These are phyloP conservation scores for Lipomyces japonicus DNA, from an alignment of 805 yeast genomes.

Conservation along the genomic window DNA sequence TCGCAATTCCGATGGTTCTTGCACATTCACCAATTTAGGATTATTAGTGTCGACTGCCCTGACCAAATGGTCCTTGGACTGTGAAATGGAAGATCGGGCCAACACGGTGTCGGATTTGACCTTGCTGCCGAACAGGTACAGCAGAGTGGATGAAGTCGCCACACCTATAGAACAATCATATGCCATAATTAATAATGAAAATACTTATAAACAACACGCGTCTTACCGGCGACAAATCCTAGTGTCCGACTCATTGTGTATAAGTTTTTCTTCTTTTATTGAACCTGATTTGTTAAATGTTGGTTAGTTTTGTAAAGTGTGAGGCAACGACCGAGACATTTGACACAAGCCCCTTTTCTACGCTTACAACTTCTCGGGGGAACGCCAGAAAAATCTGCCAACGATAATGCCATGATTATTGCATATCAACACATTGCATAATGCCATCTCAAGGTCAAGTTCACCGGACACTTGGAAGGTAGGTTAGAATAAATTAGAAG, in stretches of 20 bases:
- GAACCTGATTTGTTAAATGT: no score
- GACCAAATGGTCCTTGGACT: conserved; percentile 40
- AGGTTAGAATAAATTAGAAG: conserved; percentile 2
- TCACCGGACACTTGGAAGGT: conserved; percentile 27
- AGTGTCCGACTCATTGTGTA: no score
- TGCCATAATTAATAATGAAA: neutral
- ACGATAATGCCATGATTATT: no score
- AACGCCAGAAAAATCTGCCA: no score
- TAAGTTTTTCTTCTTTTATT: no score
- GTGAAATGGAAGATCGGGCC: conserved; percentile 48
- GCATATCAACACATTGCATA: no score
- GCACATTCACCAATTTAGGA: neutral
- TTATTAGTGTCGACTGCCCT: no score
- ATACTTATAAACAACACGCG: neutral
- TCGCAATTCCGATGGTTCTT: conserved; percentile 23
- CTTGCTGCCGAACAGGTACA: conserved; percentile 59
- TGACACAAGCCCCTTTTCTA: no score
- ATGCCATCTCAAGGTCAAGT: conserved; percentile 29
- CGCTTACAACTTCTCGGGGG: no score
- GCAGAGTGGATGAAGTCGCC: conserved; percentile 57
- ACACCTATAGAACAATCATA: conserved; percentile 41
- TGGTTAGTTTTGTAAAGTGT: no score
- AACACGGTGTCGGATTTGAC: conserved; percentile 48
- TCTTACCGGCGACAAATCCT: no score
- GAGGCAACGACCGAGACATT: no score